phyloP scores from a whole-genome alignment of 345 rosid species.

The Citrus inodora region DNA sequence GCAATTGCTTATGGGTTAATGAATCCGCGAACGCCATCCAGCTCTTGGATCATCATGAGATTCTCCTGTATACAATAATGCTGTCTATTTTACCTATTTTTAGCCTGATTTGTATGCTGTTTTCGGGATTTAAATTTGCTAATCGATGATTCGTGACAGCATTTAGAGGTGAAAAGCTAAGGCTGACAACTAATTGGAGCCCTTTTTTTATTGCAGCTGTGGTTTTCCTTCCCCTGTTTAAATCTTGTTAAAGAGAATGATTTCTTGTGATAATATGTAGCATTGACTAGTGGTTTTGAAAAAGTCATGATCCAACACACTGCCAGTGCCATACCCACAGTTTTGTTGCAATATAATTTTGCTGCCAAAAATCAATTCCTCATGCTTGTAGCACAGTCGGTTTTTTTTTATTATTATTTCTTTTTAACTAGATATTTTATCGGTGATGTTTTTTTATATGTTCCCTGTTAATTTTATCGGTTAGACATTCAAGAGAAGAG shows the following conservation, averaged over 20 bases:
- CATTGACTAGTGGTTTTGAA: slow-evolving; percentile 1
- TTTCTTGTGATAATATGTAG: slow-evolving; percentile 21
- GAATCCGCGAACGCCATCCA: background rate
- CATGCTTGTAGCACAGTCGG: background rate
- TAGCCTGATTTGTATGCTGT: background rate
- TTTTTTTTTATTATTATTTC: too few relatives aligned
- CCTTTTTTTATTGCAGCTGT: background rate
- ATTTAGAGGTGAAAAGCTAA: background rate
- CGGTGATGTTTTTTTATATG: background rate
- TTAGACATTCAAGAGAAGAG: too few relatives aligned
- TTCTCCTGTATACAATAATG: background rate
- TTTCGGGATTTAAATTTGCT: background rate
- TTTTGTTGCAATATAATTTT: background rate
- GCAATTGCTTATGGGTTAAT: background rate
- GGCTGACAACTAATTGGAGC: background rate
- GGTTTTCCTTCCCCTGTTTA: background rate
- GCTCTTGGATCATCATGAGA: background rate
- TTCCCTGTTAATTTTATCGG: slow-evolving; percentile 8
- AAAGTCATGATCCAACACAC: slow-evolving; percentile 15
- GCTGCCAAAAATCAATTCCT: slow-evolving; percentile 2
- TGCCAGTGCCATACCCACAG: slow-evolving; percentile 3
- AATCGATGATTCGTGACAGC: background rate
- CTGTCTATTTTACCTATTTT: background rate
- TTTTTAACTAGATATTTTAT: slow-evolving; percentile 1
- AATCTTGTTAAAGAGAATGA: slow-evolving; percentile 3